These are phyloP conservation scores for Colletotrichum coccodes DNA, from an alignment of 2,329 filamentous ascomycete genomes.

Conservation along the genomic window DNA sequence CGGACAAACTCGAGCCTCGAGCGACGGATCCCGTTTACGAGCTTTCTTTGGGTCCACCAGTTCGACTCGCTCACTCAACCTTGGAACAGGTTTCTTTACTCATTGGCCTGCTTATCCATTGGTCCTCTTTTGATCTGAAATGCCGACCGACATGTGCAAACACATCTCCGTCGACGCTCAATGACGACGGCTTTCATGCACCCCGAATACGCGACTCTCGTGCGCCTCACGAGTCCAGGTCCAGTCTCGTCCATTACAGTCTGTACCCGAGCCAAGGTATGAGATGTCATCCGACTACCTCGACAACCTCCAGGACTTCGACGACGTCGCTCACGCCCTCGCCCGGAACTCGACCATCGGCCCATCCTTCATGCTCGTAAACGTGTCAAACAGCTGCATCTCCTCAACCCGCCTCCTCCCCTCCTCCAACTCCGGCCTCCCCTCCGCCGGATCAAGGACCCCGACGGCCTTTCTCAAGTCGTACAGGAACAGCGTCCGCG, in stretches of 20 bases:
- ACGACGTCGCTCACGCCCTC: constrained; percentile 38
- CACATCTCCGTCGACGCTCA: neutral
- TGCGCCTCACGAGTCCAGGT: neutral
- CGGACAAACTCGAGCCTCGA: constrained; percentile 3
- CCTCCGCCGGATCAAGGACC: constrained; percentile 63
- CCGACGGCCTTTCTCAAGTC: constrained; percentile 65
- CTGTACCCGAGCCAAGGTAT: no score
- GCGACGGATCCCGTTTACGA: neutral
- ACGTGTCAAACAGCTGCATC: constrained; percentile 78
- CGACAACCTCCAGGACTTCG: no score
- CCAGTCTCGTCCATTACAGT: neutral
- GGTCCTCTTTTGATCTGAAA: neutral
- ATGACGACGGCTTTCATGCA: constrained; percentile 21
- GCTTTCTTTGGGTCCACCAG: neutral
- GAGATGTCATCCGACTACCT: neutral
- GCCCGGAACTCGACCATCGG: constrained; percentile 72
- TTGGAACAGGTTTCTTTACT: neutral
- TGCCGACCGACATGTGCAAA: neutral
- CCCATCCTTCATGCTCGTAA: constrained; percentile 79
- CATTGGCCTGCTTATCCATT: neutral
- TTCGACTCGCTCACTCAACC: neutral
- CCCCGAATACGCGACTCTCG: no score
- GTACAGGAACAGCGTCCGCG: constrained; percentile 69
- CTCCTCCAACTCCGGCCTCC: constrained; percentile 57
- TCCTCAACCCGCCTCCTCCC: constrained; percentile 67